phyloP scores from a whole-genome alignment of 768 basidiomycete genomes.

The Candolleomyces eurysporus region DNA sequence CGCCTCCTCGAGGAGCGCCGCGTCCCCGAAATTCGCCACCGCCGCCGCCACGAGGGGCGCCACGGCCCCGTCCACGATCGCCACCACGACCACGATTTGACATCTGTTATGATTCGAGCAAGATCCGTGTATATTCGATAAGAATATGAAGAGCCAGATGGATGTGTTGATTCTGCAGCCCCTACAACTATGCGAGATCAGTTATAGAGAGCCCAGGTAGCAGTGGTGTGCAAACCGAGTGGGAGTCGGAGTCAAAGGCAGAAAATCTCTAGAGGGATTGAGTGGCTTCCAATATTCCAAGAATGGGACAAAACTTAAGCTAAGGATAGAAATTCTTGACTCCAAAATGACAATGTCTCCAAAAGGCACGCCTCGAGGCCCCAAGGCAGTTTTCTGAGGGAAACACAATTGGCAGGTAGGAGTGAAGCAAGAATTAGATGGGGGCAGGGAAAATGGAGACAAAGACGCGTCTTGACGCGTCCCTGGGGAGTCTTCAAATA shows the following conservation, averaged over 20 bases:
- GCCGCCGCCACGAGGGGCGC: too few species aligned
- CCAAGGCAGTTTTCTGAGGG: background rate
- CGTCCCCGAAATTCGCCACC: background rate
- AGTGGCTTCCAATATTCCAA: background rate
- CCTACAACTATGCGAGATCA: background rate
- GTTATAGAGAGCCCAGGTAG: background rate
- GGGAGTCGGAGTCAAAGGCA: background rate
- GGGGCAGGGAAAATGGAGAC: too few species aligned
- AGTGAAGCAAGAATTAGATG: background rate
- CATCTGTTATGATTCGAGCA: background rate
- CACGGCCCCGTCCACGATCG: background rate
- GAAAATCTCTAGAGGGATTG: background rate
- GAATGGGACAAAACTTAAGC: background rate
- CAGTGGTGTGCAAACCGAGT: background rate
- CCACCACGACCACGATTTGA: background rate
- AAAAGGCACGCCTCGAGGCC: background rate
- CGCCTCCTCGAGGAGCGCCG: background rate
- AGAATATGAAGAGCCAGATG: too few species aligned
- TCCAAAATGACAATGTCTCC: background rate
- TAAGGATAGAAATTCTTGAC: background rate
- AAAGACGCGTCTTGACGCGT: too few species aligned
- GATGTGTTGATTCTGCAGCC: too few species aligned
- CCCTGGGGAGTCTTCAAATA: too few species aligned
- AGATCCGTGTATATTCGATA: too few species aligned
- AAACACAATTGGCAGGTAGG: background rate